Evolutionary conservation across 108 stramenopile species (phyloP).

Genomic region (Stephanodiscus triporus): DNA sequence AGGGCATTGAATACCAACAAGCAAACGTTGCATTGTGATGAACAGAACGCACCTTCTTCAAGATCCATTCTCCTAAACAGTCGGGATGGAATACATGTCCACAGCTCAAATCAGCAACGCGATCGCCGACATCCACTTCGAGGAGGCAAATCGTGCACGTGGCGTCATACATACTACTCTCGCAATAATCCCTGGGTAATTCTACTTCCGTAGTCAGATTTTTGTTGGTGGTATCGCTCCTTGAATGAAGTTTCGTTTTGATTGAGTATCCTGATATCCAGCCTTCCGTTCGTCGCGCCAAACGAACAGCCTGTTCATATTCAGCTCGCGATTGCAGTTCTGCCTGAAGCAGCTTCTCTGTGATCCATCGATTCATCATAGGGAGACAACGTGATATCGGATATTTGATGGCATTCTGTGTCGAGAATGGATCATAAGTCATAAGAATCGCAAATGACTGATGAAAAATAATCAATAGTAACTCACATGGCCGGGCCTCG

Average conservation of each 20-base stretch:
- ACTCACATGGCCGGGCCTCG: slow-evolving; percentile 25
- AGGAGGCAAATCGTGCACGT: slow-evolving; percentile 39
- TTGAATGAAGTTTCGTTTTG: slow-evolving; percentile 19
- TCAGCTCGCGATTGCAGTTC: slow-evolving; percentile 4
- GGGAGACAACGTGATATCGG: slow-evolving; percentile 17
- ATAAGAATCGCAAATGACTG: not conserved
- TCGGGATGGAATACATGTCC: slow-evolving; percentile 35
- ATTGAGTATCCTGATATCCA: slow-evolving; percentile 31
- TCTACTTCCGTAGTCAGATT: not conserved
- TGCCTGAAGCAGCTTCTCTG: slow-evolving; percentile 19
- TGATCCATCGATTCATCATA: slow-evolving; percentile 20
- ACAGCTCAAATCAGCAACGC: slow-evolving; percentile 30
- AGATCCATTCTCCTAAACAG: slow-evolving; percentile 35
- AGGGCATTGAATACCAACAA: not conserved
- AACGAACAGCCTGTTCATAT: slow-evolving; percentile 2
- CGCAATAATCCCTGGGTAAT: not conserved
- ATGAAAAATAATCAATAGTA: not conserved
- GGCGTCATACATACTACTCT: not conserved
- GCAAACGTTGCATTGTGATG: not conserved
- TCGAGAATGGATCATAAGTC: not conserved
- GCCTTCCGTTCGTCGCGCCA: slow-evolving; percentile 17
- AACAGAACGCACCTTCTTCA: slow-evolving; percentile 28
- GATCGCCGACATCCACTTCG: slow-evolving; percentile 20
- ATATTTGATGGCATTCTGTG: slow-evolving; percentile 31
- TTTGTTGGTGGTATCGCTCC: not conserved